phyloP scores from a whole-genome alignment of 176 grass and related monocot species.

The Tillandsia leiboldiana region DNA sequence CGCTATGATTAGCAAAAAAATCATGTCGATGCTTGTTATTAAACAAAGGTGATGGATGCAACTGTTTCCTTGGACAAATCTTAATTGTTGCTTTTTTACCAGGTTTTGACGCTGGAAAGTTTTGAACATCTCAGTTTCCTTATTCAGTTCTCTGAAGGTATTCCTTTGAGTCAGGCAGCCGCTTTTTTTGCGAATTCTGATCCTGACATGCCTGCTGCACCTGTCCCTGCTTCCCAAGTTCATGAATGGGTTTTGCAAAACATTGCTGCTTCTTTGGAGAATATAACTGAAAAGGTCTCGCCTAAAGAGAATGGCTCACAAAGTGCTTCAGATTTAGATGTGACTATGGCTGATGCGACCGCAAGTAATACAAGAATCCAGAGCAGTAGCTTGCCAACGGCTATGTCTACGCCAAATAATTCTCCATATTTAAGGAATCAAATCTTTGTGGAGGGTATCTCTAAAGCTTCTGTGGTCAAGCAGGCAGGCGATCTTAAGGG shows the following conservation, averaged over 20 bases:
- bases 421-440: constrained; percentile 55
- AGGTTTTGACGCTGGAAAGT: constrained; percentile 81
- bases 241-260: constrained; percentile 82
- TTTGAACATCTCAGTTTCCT: constrained; percentile 96
- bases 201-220: constrained; percentile 88
- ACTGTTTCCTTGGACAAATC: neutral
- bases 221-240: constrained; percentile 68
- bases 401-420: constrained; percentile 29
- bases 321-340: constrained; percentile 51
- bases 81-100: constrained; percentile 18
- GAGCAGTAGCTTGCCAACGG: constrained; percentile 24
- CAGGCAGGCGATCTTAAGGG: constrained; percentile 75
- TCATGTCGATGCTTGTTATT: no score
- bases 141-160: constrained; percentile 70
- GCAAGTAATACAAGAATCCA: constrained; percentile 38
- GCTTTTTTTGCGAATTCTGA: constrained; percentile 94
- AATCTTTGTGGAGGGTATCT: constrained; percentile 93
- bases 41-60: no score
- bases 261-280: constrained; percentile 63
- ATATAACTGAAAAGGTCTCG: constrained; percentile 49
- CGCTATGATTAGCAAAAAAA: no score
- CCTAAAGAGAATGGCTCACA: constrained; percentile 59
- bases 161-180: constrained; percentile 62
- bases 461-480: constrained; percentile 95
- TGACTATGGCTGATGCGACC: constrained; percentile 77